Base-by-base conservation (phyloP, 23 red algal species). In the Agarophyton chilense region DNA sequence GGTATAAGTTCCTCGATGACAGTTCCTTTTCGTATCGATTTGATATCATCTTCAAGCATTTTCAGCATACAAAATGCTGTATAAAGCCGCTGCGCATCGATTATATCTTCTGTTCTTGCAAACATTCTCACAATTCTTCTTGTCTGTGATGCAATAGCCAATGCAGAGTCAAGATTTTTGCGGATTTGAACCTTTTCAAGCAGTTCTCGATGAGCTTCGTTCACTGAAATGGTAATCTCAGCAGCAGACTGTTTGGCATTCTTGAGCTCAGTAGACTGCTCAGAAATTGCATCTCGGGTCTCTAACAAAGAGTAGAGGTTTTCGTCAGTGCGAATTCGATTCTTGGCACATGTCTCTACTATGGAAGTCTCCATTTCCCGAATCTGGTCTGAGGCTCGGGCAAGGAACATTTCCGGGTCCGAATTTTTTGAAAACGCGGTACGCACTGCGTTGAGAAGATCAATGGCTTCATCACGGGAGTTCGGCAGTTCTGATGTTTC, bases 281-380 rank as follows among this genome's bases (percentile, higher is more conserved):
- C 82, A 28, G 64, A 21, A 40, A 87, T 87, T n/a, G 82, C 61
- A 54, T 87, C 82, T 16, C 82, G 64, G 19, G 82, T 74, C 41
- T 87, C 82, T 17, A 87, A 28, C 38, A 87, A 28, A 40, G 82
- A 46, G 44, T 87, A 87, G 13, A 87, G 82, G 39, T 87, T 87
- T 42, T 87, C 82, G 45, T 87, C 82, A 47, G 62, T 87, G 45
- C 82, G 82, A 55, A 87, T 72, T 4, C 82, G 82, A 74, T 87
- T 72, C 42, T 87, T 87, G 22, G 82, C 61, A 74, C 82, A 87
- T 1, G 65, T 87, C 43, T 87, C 82, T 36, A 87, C 46, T 52
- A 87, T 75, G 12, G 61, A 25, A 32, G 25, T 43, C 43, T 87
- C 82, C 62, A 87, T 61, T 72, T 87, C 50, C n/a, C 34, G 46